These are phyloP conservation scores for Solanum etuberosum DNA, from an alignment of 257 asterid genomes.

Conservation along the genomic window DNA sequence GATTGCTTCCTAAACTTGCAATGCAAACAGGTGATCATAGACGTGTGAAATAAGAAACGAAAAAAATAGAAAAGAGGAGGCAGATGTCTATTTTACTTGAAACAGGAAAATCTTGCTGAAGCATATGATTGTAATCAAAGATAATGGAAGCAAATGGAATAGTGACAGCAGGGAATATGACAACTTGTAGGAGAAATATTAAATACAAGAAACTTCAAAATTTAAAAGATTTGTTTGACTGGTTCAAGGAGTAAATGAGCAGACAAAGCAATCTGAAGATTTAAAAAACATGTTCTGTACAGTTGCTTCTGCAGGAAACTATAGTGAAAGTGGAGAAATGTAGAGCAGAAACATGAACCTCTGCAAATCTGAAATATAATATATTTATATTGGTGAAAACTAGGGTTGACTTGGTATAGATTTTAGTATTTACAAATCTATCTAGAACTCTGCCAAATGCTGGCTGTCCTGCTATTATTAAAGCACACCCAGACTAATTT, in stretches of 20 bases:
- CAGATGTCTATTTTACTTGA: neutral
- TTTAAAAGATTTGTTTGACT: neutral
- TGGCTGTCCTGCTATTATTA: neutral
- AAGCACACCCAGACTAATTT: neutral
- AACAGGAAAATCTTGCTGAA: constrained; percentile 18
- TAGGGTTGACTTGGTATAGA: neutral
- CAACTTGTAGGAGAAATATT: neutral
- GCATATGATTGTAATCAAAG: constrained; percentile 28
- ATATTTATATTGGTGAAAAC: neutral
- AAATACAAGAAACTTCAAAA: neutral
- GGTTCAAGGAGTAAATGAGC: neutral
- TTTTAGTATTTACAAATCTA: neutral
- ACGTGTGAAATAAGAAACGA: neutral
- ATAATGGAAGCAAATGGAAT: neutral
- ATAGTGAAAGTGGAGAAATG: neutral
- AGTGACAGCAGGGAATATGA: neutral
- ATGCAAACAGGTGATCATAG: neutral
- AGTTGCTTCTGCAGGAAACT: neutral
- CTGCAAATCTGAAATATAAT: neutral
- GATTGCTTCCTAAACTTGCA: neutral
- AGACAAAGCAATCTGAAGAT: neutral
- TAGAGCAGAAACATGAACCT: neutral
- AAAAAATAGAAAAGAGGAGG: neutral
- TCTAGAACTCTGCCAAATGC: neutral
- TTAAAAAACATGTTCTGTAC: neutral